phyloP scores from a whole-genome alignment of 805 yeast species.

The Priceomyces castillae region DNA sequence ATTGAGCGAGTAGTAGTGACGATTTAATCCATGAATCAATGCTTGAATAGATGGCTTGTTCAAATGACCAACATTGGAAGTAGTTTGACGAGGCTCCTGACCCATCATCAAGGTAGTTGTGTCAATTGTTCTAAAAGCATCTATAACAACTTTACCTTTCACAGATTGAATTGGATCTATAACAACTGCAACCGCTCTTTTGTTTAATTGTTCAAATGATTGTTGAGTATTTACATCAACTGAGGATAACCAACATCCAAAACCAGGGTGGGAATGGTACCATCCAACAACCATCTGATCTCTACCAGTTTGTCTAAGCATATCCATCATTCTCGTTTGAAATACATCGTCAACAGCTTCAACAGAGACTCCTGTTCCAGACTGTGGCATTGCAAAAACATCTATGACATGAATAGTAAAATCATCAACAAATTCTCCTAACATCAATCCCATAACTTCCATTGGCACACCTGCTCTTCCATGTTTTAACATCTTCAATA shows the following conservation, averaged over 20 bases:
- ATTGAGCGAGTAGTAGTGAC: constrained; percentile 93
- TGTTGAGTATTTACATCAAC: constrained; percentile 98
- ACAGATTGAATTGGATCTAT: constrained; percentile 98
- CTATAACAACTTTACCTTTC: constrained; percentile 97
- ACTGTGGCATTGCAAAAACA: constrained; percentile 99
- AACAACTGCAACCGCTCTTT: constrained; percentile 96
- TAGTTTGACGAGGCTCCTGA: constrained; percentile 96
- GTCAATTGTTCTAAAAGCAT: constrained; percentile 93
- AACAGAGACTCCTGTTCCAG: constrained; percentile 97
- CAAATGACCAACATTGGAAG: constrained; percentile 91
- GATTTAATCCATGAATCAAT: constrained; percentile 91
- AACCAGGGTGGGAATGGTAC: constrained; percentile 99
- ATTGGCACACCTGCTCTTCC: constrained; percentile 88
- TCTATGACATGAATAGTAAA: constrained; percentile 96
- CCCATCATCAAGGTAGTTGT: constrained; percentile 88
- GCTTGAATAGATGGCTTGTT: constrained; percentile 98
- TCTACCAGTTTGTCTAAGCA: constrained; percentile 98
- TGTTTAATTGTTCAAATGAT: constrained; percentile 93
- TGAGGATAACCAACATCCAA: constrained; percentile 98
- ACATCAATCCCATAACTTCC: constrained; percentile 94
- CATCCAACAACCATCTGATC: constrained; percentile 99
- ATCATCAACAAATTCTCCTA: constrained; percentile 97
- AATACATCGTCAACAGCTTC: constrained; percentile 99
- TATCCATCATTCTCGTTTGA: constrained; percentile 99
- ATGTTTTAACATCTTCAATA: constrained; percentile 94